These are phyloP conservation scores for Tulasnella sp. DNA, from an alignment of 768 basidiomycete genomes.

Conservation along the genomic window DNA sequence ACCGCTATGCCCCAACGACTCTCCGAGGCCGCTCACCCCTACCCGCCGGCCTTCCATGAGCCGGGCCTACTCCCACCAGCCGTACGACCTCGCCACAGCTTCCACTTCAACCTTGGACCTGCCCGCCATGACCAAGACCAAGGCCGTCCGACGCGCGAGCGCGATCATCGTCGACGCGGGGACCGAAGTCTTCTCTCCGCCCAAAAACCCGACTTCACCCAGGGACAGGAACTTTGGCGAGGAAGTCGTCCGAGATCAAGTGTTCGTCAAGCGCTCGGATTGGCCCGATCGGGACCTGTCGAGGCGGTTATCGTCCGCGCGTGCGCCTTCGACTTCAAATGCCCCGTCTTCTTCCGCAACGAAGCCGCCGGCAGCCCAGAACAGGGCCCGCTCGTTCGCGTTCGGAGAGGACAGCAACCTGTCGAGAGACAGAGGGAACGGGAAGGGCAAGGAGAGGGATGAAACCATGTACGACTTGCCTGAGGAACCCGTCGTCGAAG, in stretches of 20 bases:
- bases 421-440: neutral
- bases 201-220: conserved; percentile 19
- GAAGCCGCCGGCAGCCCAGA: neutral
- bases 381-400: conserved; percentile 11
- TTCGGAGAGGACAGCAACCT: neutral
- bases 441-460: conserved; percentile 8
- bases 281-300: conserved; percentile 68
- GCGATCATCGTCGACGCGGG: conserved; percentile 1
- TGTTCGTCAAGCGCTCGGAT: conserved; percentile 59
- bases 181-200: neutral
- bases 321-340: neutral
- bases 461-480: neutral
- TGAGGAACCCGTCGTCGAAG: neutral
- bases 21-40: neutral
- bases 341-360: neutral
- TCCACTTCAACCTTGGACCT: neutral
- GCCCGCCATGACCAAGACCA: neutral
- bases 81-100: conserved; percentile 19
- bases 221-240: conserved; percentile 11
- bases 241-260: conserved; percentile 45
- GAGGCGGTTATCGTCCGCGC: neutral
- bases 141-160: neutral
- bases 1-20: neutral
- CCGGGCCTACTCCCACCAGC: conserved; percentile 24
- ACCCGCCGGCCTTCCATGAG: neutral